Evolutionary conservation across 1,139 yeast genomes (phyloP).

Genomic region (Kodamaea suecica): DNA sequence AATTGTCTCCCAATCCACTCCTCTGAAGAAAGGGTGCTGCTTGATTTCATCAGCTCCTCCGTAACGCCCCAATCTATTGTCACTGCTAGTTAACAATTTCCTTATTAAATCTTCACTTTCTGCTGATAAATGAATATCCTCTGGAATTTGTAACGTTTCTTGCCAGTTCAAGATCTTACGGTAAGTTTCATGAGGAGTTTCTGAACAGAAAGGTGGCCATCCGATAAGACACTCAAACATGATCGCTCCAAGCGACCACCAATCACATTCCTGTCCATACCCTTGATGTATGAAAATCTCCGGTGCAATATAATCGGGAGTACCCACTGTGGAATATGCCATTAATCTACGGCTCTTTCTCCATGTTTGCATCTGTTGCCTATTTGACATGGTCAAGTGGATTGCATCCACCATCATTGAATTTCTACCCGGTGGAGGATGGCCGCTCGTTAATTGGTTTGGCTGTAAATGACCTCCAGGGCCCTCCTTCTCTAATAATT

Average conservation of each 20-base stretch:
- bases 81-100: constrained; percentile 77
- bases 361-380: constrained; percentile 99
- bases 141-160: constrained; percentile 90
- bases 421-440: constrained; percentile 44
- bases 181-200: constrained; percentile 97
- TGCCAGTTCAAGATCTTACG: constrained; percentile 94
- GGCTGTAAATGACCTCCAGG: constrained; percentile 25
- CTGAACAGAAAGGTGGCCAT: constrained; percentile 99
- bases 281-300: constrained; percentile 97
- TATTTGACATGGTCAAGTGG: constrained; percentile 89
- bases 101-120: constrained; percentile 93
- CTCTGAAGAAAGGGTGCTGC: constrained; percentile 88
- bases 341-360: constrained; percentile 90
- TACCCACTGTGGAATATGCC: constrained; percentile 99
- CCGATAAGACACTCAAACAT: constrained; percentile 99
- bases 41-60: constrained; percentile 95
- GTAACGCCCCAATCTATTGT: constrained; percentile 82
- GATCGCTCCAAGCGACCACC: constrained; percentile 99
- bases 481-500: constrained; percentile 61
- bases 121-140: constrained; percentile 88
- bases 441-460: constrained; percentile 19
- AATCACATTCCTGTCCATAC: constrained; percentile 98
- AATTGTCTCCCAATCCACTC: constrained; percentile 95
- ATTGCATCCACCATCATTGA: constrained; percentile 94
- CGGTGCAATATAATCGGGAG: constrained; percentile 98